These are phyloP conservation scores for Aspergillus floridensis DNA, from an alignment of 2,329 filamentous ascomycete species.

Conservation along the genomic window DNA sequence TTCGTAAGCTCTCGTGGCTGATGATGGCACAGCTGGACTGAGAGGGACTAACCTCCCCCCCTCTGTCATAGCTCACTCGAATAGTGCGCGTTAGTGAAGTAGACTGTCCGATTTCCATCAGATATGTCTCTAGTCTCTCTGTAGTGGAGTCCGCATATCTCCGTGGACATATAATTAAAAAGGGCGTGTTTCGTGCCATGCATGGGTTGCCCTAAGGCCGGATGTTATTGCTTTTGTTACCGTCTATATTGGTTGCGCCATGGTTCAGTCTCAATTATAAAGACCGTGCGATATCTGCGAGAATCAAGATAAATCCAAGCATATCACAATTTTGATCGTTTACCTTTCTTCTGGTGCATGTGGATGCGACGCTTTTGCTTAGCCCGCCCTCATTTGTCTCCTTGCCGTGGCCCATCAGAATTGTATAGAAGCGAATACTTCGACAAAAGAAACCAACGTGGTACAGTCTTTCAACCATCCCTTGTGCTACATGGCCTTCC, in stretches of 20 bases:
- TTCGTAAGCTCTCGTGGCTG: slow-evolving; percentile 25
- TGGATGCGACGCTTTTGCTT: background rate
- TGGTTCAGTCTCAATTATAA: slow-evolving; percentile 11
- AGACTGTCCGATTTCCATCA: slow-evolving; percentile 8
- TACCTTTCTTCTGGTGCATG: background rate
- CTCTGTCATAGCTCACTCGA: slow-evolving; percentile 8
- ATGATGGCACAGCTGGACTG: slow-evolving; percentile 23
- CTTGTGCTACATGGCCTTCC: background rate
- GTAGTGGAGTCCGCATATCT: slow-evolving; percentile 17
- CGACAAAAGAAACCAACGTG: background rate
- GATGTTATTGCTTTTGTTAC: slow-evolving; percentile 10
- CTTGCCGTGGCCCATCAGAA: background rate
- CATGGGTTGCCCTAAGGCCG: slow-evolving; percentile 3
- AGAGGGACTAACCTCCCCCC: slow-evolving; percentile 8
- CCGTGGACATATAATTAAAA: slow-evolving; percentile 14
- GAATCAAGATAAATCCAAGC: background rate
- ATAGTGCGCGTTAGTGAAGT: slow-evolving; percentile 12
- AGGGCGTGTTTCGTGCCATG: slow-evolving; percentile 9
- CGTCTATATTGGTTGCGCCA: slow-evolving; percentile 5
- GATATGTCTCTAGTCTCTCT: slow-evolving; percentile 16
- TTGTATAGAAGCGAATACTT: background rate
- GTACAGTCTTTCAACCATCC: background rate
- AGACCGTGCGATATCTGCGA: slow-evolving; percentile 1
- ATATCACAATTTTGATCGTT: background rate
- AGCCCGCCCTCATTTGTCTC: background rate